Base-by-base conservation (phyloP, 2,329 filamentous ascomycete species). In the Diplodia sapinea region DNA sequence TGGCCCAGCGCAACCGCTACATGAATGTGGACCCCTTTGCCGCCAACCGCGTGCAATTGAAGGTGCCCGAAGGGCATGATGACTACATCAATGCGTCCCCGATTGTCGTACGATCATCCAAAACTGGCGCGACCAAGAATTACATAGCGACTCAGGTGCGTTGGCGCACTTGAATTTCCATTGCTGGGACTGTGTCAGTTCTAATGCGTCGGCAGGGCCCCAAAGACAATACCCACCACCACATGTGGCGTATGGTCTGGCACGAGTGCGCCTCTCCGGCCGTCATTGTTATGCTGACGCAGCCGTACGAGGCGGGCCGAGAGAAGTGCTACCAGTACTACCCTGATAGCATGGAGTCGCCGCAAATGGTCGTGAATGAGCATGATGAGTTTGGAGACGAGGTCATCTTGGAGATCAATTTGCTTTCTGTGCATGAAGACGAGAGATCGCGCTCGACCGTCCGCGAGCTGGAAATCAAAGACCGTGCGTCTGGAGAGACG, bases 211-310 rank as follows among this genome's bases (percentile, higher is more conserved):
- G 20, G 13, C 75, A 89, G 82, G 95, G 95, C 0, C 95, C 95
- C 6, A 97, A 94, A 74, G 79, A 84, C 69, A 86, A 87, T 31
- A 92, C 91, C 17, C 85, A 90, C 66, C 87, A 89, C 71, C 93
- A 96, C 75, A 91, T 96, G 71, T 99, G 94, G 92, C 92, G 95
- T 75, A 99, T 99, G 95, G 84, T 97, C 43, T 91, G 92, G 77
- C 89, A 96, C 74, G 92, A 96, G 78, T 87, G 84, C n/a, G 88
- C 90, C 2, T 76, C 75, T 33, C 78, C 80, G 1, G 93, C 88
- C 1, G 92, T 98, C 67, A 90, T 98, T 65, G 89, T 98, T 68
- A 97, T 98, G 92, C 87, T 99, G 70, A 99, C 94, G 2, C 92
- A 93, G 76, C 94, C 93, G 31, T 85, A 91, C 75, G 94, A 98